Percentiles rank a stretch among this genome's conserved stretches.
These are phyloP conservation scores for Primulina eburnea DNA, from an alignment of 257 asterid genomes.

Conservation along the genomic window DNA sequence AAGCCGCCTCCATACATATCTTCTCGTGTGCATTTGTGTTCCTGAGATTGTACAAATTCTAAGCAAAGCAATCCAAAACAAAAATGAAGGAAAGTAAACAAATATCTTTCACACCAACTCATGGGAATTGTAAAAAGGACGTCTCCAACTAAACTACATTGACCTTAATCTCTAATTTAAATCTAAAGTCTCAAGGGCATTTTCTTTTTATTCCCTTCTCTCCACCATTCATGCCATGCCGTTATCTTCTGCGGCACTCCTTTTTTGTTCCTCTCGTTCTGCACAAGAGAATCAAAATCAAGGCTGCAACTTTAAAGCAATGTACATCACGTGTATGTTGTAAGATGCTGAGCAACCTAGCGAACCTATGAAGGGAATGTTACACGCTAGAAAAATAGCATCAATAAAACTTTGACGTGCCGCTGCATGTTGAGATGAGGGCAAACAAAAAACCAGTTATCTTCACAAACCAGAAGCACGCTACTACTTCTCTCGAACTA, in stretches of 20 bases:
- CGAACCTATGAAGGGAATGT: background rate
- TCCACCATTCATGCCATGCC: background rate
- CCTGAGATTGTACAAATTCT: background rate
- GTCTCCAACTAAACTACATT: background rate
- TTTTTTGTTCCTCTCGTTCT: constrained; percentile 50
- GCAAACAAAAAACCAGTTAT: background rate
- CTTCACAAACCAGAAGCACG: background rate
- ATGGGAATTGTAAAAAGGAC: background rate
- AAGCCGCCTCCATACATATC: background rate
- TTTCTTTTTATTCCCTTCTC: constrained; percentile 14
- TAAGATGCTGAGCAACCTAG: background rate
- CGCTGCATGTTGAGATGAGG: background rate
- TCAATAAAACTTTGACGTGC: background rate
- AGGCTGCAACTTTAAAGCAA: background rate
- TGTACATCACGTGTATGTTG: background rate
- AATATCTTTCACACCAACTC: background rate
- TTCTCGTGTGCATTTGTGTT: background rate
- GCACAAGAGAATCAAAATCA: constrained; percentile 24
- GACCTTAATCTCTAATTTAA: background rate
- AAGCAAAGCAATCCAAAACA: background rate
- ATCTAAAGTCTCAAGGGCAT: background rate
- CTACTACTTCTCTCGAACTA: background rate
- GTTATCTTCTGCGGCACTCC: constrained; percentile 33
- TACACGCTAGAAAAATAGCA: background rate
- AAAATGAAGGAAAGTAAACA: background rate